A percentile compares a stretch with the other conserved stretches of the same genome.
These are phyloP conservation scores for Tulasnella sp. DNA, from an alignment of 768 basidiomycete genomes.

Conservation along the genomic window DNA sequence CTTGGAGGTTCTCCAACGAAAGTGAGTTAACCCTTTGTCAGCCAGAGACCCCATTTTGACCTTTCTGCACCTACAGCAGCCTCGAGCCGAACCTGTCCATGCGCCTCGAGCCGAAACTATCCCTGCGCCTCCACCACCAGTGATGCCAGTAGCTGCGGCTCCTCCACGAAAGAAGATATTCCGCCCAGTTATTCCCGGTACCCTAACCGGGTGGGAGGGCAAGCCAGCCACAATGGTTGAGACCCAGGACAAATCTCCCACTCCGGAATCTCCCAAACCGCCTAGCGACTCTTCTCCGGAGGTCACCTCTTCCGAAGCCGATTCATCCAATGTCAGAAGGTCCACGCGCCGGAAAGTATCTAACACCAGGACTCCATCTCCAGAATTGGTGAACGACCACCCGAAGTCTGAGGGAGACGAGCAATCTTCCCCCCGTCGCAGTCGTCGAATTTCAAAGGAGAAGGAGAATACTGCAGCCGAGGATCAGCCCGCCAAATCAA, in stretches of 20 bases:
- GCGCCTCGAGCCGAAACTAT: not conserved
- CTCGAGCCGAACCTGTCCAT: not conserved
- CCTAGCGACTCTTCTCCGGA: not conserved
- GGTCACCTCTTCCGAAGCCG: not conserved
- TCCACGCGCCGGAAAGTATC: not conserved
- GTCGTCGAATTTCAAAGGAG: conserved; percentile 26
- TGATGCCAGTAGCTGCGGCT: not conserved
- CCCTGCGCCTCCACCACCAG: not conserved
- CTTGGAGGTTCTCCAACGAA: conserved; percentile 7
- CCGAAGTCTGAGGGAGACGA: not conserved
- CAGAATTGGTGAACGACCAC: not conserved
- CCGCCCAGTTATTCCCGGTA: conserved; percentile 23
- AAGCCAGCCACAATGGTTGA: not conserved
- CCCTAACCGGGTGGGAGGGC: conserved; percentile 24
- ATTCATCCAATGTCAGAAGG: not conserved
- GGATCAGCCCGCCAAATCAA: not conserved
- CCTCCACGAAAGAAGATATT: conserved; percentile 9
- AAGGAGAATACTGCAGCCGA: conserved; percentile 20
- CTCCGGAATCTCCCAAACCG: not conserved
- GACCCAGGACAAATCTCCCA: not conserved
- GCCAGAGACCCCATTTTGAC: not conserved
- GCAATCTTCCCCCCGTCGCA: conserved; percentile 17
- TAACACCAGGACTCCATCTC: not conserved
- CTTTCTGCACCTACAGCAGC: not conserved
- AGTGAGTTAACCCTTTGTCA: not conserved